These are phyloP conservation scores for Globisporangium megalacanthum DNA, from an alignment of 352 stramenopile genomes.

Conservation along the genomic window DNA sequence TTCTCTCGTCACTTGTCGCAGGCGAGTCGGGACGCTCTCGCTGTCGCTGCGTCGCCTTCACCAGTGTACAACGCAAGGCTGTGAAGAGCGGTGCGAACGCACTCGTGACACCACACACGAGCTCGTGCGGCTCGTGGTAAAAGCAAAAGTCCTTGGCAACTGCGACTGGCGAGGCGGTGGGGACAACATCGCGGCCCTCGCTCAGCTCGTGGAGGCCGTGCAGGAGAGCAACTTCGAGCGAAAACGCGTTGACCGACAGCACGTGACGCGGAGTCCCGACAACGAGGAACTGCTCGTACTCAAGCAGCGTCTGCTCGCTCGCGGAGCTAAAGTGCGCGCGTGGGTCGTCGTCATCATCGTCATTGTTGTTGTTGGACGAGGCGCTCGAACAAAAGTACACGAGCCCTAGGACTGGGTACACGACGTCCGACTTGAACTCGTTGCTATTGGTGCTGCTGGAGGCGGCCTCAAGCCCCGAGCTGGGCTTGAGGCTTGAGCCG, in stretches of 20 bases:
- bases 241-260: constrained; percentile 60
- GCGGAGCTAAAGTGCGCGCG: constrained; percentile 37
- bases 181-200: too few species aligned
- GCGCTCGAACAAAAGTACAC: constrained; percentile 38
- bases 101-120: constrained; percentile 48
- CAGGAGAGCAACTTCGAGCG: constrained; percentile 50
- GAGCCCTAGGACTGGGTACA: constrained; percentile 39
- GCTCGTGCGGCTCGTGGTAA: constrained; percentile 15
- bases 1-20: neutral
- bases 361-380: neutral
- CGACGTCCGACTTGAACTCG: constrained; percentile 29
- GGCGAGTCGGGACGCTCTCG: neutral
- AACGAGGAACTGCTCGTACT: constrained; percentile 48
- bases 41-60: neutral
- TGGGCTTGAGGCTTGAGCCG: constrained; percentile 15
- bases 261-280: constrained; percentile 43
- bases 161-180: constrained; percentile 17
- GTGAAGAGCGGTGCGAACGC: constrained; percentile 72
- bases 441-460: neutral
- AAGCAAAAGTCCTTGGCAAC: constrained; percentile 61
- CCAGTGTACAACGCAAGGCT: constrained; percentile 5
- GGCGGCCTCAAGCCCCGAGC: neutral
- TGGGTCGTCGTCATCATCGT: constrained; percentile 1
- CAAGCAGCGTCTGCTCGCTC: constrained; percentile 40
- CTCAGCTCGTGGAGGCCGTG: constrained; percentile 40